Evolutionary conservation across 768 basidiomycete genomes (phyloP).

Genomic region (Lentinus brumalis): DNA sequence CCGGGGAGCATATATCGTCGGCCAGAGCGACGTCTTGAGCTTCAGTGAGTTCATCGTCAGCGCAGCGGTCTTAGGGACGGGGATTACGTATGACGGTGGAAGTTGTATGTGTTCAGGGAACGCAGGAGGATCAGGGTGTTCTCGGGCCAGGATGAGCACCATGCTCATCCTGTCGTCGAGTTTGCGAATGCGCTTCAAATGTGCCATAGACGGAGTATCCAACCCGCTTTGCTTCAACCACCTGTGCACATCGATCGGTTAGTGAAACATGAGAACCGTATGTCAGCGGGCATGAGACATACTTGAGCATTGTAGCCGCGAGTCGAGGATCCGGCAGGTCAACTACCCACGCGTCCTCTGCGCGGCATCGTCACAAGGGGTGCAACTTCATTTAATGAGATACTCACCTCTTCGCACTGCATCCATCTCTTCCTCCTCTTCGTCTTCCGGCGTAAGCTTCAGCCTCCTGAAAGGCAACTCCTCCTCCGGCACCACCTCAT

Average conservation of each 20-base stretch:
- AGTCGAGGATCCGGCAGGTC: slow-evolving; percentile 65
- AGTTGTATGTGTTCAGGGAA: slow-evolving; percentile 54
- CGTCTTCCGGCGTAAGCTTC: slow-evolving; percentile 55
- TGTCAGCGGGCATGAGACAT: slow-evolving; percentile 6
- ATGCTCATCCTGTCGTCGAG: slow-evolving; percentile 48
- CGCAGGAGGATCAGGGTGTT: slow-evolving; percentile 38
- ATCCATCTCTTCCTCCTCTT: slow-evolving; percentile 62
- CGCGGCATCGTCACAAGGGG: too few species aligned
- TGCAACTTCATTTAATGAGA: too few species aligned
- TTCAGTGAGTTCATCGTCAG: slow-evolving; percentile 64
- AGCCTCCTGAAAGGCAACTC: slow-evolving; percentile 68
- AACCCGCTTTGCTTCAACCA: slow-evolving; percentile 71
- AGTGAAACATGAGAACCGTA: not conserved
- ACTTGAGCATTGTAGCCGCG: slow-evolving; percentile 68
- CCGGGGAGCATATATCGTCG: slow-evolving; percentile 71
- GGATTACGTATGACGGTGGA: slow-evolving; percentile 51
- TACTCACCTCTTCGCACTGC: slow-evolving; percentile 60
- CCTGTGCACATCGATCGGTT: slow-evolving; percentile 36
- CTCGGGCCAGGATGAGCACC: slow-evolving; percentile 47
- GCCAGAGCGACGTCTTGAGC: slow-evolving; percentile 82
- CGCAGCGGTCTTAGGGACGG: slow-evolving; percentile 70
- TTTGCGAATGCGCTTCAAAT: slow-evolving; percentile 79
- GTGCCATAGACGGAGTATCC: slow-evolving; percentile 62
- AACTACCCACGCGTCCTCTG: slow-evolving; percentile 78
- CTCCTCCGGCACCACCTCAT: slow-evolving; percentile 55